A percentile compares a stretch with the other conserved stretches of the same genome.
These are phyloP conservation scores for Vicia faba DNA, from an alignment of 306 rosid genomes.

Conservation along the genomic window DNA sequence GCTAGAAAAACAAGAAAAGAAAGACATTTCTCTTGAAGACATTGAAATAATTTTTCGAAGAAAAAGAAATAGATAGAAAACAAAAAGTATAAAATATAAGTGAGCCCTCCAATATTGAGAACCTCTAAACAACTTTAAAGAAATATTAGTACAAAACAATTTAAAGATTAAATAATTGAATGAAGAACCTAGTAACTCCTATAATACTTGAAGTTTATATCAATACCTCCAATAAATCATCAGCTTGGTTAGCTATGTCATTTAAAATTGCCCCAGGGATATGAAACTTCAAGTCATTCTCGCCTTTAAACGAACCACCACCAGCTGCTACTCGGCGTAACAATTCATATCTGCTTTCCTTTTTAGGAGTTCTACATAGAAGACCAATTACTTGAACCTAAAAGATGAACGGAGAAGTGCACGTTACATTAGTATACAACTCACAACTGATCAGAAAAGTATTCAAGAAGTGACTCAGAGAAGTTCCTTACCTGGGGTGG, in stretches of 20 bases:
- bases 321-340: conserved; percentile 93
- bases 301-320: conserved; percentile 74
- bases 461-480: conserved; percentile 22
- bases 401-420: conserved; percentile 19
- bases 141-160: neutral
- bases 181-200: neutral
- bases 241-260: conserved; percentile 95
- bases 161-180: conserved; percentile 2
- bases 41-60: neutral
- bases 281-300: conserved; percentile 67
- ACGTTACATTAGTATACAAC: conserved; percentile 25
- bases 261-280: conserved; percentile 87
- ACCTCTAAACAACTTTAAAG: neutral
- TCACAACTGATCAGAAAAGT: conserved; percentile 20
- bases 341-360: conserved; percentile 87
- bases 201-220: conserved; percentile 22
- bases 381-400: conserved; percentile 94
- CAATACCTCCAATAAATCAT: conserved; percentile 89
- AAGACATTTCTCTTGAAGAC: conserved; percentile 8
- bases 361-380: conserved; percentile 86
- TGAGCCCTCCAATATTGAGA: neutral
- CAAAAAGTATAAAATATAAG: neutral
- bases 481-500: conserved; percentile 83
- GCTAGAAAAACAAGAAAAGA: neutral
- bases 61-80: neutral